Evolutionary conservation across 2,329 filamentous ascomycete genomes (phyloP), one percentile per base, ranked within the genome.

Genomic region (Cytospora leucostoma): DNA sequence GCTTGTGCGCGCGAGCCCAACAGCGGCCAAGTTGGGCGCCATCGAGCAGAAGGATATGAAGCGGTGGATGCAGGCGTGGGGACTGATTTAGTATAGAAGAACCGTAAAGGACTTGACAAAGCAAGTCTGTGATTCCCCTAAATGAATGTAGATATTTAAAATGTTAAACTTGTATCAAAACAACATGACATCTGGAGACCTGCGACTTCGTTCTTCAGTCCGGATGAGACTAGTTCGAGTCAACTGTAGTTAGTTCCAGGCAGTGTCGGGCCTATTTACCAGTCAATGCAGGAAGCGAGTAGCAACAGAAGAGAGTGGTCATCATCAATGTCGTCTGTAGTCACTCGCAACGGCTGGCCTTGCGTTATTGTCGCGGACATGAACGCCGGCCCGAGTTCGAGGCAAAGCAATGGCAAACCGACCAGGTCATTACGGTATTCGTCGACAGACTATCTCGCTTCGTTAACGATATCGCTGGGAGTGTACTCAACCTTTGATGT

Each of bases 381-480:
- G 59, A 62, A 44, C 8, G 53, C 12, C 52, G 27, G 7, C 15
- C 0, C 38, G 59, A 11, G n/a, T 15, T 3, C 27, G 38, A 15
- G 59, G 21, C 56, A 50, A 15, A 38, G 33, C 13, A 52, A 56
- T 19, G 59, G 59, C n/a, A 50, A 50, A 21, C 51, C 40, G 21
- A 52, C 59, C 17, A 27, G 50, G n/a, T 32, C 44, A 35, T 63
- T 54, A 37, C 63, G 17, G 53, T 33, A 66, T 72, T 44, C 66
- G 47, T 60, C 34, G 58, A 60, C 33, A 44, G 49, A 5, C 33
- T 60, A 63, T 56, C 37, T 7, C 60, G 66, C 7, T 66, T 69
- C 57, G 19, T 59, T 56, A 51, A 68, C 19, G 62, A 65, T 3
- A 17, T 69, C 27, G 49, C 53, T 6, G 66, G 66, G 5, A 66